Evolutionary conservation across 306 rosid species (phyloP), one percentile per base, ranked within the genome.

Genomic region (Sesbania bispinosa): DNA sequence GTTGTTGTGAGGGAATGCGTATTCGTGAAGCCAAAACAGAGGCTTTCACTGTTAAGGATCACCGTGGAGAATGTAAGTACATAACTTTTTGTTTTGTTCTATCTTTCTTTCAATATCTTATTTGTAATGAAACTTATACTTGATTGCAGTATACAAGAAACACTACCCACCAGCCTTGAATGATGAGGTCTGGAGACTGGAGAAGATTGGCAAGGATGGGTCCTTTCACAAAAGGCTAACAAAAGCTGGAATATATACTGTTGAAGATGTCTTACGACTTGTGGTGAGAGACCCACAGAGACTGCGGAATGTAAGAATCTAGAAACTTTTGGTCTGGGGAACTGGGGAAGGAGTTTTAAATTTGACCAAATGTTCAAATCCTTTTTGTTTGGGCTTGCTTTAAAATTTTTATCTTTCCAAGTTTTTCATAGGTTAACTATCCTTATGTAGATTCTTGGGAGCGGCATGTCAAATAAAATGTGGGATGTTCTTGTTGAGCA

Each of bases 401-500:
- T 55, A 5, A 66, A 23, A 27, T 13, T 46, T 47, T 8, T 21
- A 26, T 57, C 45, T 39, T 30, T 66, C 27, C 51, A 38, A 39
- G 74, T 19, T 58, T 72, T 64, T 73, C 30, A 84, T 48, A 51
- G 26, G 39, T 14, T 63, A 45, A 47, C 46, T 73, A 20, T 78
- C 26, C 47, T 64, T 74, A 10, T 77, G 77, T 48, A 90, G 97
- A 83, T 88, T 81, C 95, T 90, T 39, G 97, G 95, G 72, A 90
- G 95, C 38, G 97, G 97, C 85, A 90, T 90, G 97, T 90, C 97
- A 1, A 90, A 90, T 72, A 90, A 90, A 84, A 90, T 90, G 97
- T 90, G 97, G 97, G 97, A 90, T 18, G 80, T 71, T 69, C 97
- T 90, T 67, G 70, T 90, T 29, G 95, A 90, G 76, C 97, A 90